Conservation (phyloP, 495 filamentous ascomycete genomes). For the Aspergillus olivimuriae region DNA sequence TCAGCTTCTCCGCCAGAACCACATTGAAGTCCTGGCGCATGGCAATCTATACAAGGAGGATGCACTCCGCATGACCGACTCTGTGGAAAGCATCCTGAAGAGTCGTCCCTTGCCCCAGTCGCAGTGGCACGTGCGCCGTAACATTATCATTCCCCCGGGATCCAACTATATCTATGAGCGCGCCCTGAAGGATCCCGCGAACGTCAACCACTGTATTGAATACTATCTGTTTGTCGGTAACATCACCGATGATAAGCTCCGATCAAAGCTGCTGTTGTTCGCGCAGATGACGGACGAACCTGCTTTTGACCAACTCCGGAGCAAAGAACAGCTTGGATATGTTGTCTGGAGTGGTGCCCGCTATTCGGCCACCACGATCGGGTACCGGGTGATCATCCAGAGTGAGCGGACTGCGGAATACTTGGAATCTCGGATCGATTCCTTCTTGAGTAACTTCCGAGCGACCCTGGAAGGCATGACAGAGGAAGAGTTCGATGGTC, state of each 20-base stretch:
- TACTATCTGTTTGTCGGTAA: constrained; percentile 79
- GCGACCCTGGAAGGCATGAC: constrained; percentile 66
- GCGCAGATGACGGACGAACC: constrained; percentile 93
- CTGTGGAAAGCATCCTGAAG: constrained; percentile 73
- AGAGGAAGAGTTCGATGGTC: constrained; percentile 78
- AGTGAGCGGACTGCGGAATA: constrained; percentile 80
- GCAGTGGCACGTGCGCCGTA: constrained; percentile 75
- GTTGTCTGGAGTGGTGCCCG: constrained; percentile 81
- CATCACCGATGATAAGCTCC: constrained; percentile 55
- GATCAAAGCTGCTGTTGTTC: constrained; percentile 73
- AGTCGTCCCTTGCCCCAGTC: constrained; percentile 66
- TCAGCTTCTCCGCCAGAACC: constrained; percentile 72
- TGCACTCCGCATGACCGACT: constrained; percentile 75
- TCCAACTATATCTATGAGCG: constrained; percentile 78
- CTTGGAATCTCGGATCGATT: constrained; percentile 79
- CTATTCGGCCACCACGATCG: constrained; percentile 63
- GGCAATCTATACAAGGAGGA: constrained; percentile 97
- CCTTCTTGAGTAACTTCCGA: constrained; percentile 64
- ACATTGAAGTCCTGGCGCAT: constrained; percentile 83
- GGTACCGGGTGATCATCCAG: constrained; percentile 89
- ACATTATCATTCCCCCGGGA: constrained; percentile 70
- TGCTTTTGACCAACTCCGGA: constrained; percentile 86
- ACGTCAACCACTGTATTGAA: constrained; percentile 96
- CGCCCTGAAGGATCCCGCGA: constrained; percentile 76
- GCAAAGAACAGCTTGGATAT: constrained; percentile 97